Evolutionary conservation across 805 yeast species (phyloP), one percentile per base, ranked within the genome.

Genomic region (Candida vaughaniae): DNA sequence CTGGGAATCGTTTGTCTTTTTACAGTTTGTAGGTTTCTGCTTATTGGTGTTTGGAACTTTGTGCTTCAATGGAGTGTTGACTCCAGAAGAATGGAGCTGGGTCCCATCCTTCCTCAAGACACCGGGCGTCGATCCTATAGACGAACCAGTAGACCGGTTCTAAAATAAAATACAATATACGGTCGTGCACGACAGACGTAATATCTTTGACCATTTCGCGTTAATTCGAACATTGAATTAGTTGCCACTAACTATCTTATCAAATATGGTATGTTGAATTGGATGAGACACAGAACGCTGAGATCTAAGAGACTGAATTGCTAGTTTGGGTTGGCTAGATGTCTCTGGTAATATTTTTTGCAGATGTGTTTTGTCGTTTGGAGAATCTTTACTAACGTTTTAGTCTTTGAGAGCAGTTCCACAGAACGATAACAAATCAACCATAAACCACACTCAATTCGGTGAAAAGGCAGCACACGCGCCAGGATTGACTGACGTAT

Each of bases 21-120:
- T 81, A 35, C 95, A 85, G 55, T 61, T 79, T 15, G 19, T 73
- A 14, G 95, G 93, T 0, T 85, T 85, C 51, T 61, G 53, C 0
- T 50, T 78, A 15, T 62, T 85, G 32, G 88, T 83, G 5, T 69
- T 74, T 42, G 95, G 95, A 8, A 85, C 93, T 0, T 60, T 85
- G 36, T 70, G 82, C 36, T 85, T 82, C 64, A 85, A 85, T 51
- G 85, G 83, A 3, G 84, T 82, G 1, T 61, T 84, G 27, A 54
- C 60, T n/a, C 73, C 82, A 3, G 78, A 76, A 47, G 49, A 58
- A 10, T 71, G 71, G 70, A 17, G 38, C 3, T 64, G 63, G 49
- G 53, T 79, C 17, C 87, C 86, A 6, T 34, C 38, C 0, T 64
- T 65, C 63, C 62, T 79, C 38, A 66, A 62, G 30, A 31, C 39